phyloP scores from a whole-genome alignment of 1,284 basidiomycete species.

The Apiotrichum sp. region DNA sequence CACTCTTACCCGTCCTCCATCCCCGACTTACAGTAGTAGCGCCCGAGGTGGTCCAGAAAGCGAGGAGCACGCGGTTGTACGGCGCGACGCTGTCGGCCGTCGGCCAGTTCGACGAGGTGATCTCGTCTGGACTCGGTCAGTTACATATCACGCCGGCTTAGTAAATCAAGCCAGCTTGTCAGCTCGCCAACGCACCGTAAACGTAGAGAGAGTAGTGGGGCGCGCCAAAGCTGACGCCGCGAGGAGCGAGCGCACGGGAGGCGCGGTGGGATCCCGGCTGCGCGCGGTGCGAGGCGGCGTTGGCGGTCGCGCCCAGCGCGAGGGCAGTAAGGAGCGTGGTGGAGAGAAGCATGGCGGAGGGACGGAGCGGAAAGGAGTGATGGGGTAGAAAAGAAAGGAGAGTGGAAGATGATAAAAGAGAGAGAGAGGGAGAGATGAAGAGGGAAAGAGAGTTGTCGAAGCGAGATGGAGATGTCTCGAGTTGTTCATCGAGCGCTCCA shows the following conservation, averaged over 20 bases:
- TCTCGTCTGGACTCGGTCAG: conserved; percentile 30
- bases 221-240: conserved; percentile 20
- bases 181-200: conserved; percentile 21
- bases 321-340: conserved; percentile 13
- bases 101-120: conserved; percentile 25
- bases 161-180: too few species aligned
- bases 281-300: background rate
- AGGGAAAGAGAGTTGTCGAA: background rate
- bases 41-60: conserved; percentile 48
- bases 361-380: background rate
- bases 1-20: background rate
- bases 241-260: conserved; percentile 3
- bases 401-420: background rate
- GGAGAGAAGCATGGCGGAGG: background rate
- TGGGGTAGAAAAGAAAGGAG: background rate
- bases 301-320: conserved; percentile 4
- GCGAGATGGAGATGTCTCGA: background rate
- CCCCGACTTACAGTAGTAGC: conserved; percentile 31
- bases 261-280: background rate
- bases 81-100: conserved; percentile 12
- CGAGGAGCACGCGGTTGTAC: conserved; percentile 49
- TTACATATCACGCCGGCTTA: background rate
- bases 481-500: too few species aligned
- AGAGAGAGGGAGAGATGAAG: background rate
- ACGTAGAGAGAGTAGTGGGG: conserved; percentile 44